A percentile compares a stretch with the other conserved stretches of the same genome.
phyloP scores from a whole-genome alignment of 2,329 filamentous ascomycete genomes.

The Fonsecaea monophora region DNA sequence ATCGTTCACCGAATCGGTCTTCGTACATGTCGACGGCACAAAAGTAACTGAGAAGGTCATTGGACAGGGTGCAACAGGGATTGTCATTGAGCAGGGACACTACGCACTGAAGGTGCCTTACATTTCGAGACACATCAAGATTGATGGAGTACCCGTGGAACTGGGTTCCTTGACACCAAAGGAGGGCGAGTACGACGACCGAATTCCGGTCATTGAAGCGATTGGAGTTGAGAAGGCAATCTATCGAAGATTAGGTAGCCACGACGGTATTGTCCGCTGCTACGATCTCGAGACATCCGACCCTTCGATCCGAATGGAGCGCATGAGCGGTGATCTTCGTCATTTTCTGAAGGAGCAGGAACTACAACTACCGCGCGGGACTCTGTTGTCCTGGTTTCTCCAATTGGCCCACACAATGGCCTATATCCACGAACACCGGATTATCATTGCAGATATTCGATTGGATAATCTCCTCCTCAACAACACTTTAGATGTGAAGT shows the following conservation, averaged over 20 bases:
- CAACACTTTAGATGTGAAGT: conserved; percentile 41
- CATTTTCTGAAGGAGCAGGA: conserved; percentile 26
- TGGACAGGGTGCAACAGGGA: conserved; percentile 34
- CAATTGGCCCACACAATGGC: conserved; percentile 29
- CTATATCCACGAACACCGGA: conserved; percentile 30
- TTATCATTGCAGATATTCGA: conserved; percentile 35
- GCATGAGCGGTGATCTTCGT: conserved; percentile 39
- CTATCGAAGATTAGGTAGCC: conserved; percentile 29
- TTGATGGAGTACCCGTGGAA: conserved; percentile 33
- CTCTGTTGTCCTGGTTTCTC: conserved; percentile 32
- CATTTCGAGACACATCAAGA: conserved; percentile 31
- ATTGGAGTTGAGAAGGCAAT: conserved; percentile 35
- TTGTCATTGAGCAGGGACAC: conserved; percentile 35
- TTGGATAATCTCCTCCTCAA: conserved; percentile 33
- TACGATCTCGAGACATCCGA: conserved; percentile 22
- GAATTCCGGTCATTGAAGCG: conserved; percentile 26
- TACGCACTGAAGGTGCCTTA: conserved; percentile 38
- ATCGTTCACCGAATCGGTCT: conserved; percentile 21
- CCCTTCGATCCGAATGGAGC: conserved; percentile 26
- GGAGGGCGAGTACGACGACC: conserved; percentile 36
- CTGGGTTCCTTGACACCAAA: conserved; percentile 27
- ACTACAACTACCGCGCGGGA: conserved; percentile 18
- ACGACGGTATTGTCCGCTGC: conserved; percentile 29
- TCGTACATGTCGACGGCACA: conserved; percentile 34
- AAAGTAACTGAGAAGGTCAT: conserved; percentile 33